Evolutionary conservation across 2,329 filamentous ascomycete genomes (phyloP).

Genomic region (Claviceps quebecensis): DNA sequence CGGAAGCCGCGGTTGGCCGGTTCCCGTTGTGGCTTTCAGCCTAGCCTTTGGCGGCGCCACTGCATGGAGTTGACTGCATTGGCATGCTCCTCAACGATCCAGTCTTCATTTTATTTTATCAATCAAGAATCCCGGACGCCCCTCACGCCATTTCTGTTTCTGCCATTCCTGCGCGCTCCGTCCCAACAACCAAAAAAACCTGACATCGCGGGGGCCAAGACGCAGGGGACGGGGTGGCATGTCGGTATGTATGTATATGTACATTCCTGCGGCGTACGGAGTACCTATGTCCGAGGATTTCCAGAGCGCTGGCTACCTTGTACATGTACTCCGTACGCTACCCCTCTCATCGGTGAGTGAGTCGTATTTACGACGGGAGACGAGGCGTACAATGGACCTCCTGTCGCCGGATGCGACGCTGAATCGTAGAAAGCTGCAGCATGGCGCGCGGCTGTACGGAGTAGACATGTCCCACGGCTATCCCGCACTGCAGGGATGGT

Average conservation of each 20-base stretch:
- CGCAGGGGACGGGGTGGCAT: too few relatives aligned
- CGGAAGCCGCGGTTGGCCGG: neutral
- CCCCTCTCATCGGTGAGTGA: neutral
- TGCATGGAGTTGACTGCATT: neutral
- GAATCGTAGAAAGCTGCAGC: too few relatives aligned
- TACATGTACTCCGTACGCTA: too few relatives aligned
- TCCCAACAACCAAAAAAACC: neutral
- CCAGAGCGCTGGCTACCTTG: neutral
- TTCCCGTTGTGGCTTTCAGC: neutral
- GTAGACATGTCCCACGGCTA: too few relatives aligned
- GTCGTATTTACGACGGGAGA: conserved; percentile 1
- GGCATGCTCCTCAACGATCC: neutral
- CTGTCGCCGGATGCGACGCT: neutral
- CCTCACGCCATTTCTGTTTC: neutral
- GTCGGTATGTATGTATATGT: too few relatives aligned
- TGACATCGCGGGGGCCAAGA: neutral
- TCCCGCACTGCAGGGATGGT: too few relatives aligned
- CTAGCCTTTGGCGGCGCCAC: neutral
- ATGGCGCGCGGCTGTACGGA: too few relatives aligned
- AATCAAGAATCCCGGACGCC: neutral
- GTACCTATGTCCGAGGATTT: neutral
- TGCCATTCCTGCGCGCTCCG: neutral
- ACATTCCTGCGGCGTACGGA: neutral
- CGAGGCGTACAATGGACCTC: neutral
- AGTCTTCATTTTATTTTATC: neutral